These are phyloP conservation scores for Hanseniaspora uvarum DNA, from an alignment of 1,139 yeast genomes.

Conservation along the genomic window DNA sequence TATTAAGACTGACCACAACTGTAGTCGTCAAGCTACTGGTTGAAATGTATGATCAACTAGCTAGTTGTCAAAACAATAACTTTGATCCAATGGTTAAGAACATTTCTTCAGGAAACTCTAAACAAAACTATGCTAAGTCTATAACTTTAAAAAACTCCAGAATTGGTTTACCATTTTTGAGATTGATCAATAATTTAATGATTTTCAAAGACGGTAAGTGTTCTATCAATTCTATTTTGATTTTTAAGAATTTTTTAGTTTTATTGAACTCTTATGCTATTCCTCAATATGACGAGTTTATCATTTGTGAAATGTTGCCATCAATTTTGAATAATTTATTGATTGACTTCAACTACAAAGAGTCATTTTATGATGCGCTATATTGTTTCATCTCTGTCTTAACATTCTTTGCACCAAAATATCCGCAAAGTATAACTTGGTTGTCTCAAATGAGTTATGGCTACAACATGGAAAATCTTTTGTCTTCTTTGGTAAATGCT, in stretches of 20 bases:
- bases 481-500: slow-evolving; percentile 48
- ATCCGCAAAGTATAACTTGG: slow-evolving; percentile 46
- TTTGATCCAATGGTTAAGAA: slow-evolving; percentile 15
- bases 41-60: slow-evolving; percentile 71
- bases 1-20: slow-evolving; percentile 84
- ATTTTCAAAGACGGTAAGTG: slow-evolving; percentile 83
- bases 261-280: slow-evolving; percentile 54
- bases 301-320: slow-evolving; percentile 45
- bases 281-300: slow-evolving; percentile 67
- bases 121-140: slow-evolving; percentile 55
- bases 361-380: slow-evolving; percentile 85
- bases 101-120: slow-evolving; percentile 34
- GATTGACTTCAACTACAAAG: slow-evolving; percentile 67
- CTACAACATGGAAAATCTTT: slow-evolving; percentile 42
- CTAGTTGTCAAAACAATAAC: slow-evolving; percentile 26
- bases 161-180: slow-evolving; percentile 69
- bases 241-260: slow-evolving; percentile 54
- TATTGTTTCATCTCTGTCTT: slow-evolving; percentile 55
- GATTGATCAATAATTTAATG: slow-evolving; percentile 65
- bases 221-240: slow-evolving; percentile 76
- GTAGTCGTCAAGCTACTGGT: slow-evolving; percentile 82
- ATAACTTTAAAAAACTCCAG: slow-evolving; percentile 55
- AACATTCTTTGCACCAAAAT: slow-evolving; percentile 51
- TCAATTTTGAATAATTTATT: slow-evolving; percentile 49
- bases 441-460: slow-evolving; percentile 35